Percentiles rank a stretch among this genome's conserved stretches.
Evolutionary conservation across 1,284 basidiomycete genomes (phyloP).

Genomic region (Salmacisia buchloeana): DNA sequence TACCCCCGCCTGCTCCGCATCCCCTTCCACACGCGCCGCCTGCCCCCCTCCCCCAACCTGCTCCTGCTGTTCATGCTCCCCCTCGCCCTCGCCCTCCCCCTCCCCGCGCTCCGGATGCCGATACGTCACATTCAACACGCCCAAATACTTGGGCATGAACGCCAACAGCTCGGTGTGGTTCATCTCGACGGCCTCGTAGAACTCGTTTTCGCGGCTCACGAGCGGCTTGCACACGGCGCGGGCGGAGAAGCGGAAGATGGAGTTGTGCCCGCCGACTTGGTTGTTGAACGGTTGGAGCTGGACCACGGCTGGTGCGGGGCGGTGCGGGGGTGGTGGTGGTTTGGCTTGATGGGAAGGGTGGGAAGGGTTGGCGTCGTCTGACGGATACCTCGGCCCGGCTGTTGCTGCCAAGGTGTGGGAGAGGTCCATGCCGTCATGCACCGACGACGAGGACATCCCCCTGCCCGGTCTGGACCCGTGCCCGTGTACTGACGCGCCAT

Average conservation of each 20-base stretch:
- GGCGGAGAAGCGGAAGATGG: constrained; percentile 97
- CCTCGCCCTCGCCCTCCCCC: background rate
- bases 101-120: constrained; percentile 27
- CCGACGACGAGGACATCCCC: too few relatives aligned
- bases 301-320: constrained; percentile 55
- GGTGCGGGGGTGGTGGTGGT: constrained; percentile 12
- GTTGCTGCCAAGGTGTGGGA: too few relatives aligned
- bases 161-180: constrained; percentile 83
- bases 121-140: constrained; percentile 96
- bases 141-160: constrained; percentile 92
- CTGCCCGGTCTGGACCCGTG: background rate
- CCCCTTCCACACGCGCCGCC: constrained; percentile 54
- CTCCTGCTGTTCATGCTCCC: constrained; percentile 16
- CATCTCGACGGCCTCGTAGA: constrained; percentile 92
- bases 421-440: too few relatives aligned
- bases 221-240: constrained; percentile 98
- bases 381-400: background rate
- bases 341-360: background rate
- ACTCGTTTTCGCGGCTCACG: constrained; percentile 91
- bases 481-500: background rate
- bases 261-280: constrained; percentile 93
- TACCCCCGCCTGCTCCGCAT: constrained; percentile 13
- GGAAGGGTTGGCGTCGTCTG: background rate
- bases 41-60: constrained; percentile 48
- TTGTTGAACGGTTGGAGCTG: constrained; percentile 93